Base-by-base conservation (phyloP, 176 grass and related monocot genomes). In the Oryza longistaminata region DNA sequence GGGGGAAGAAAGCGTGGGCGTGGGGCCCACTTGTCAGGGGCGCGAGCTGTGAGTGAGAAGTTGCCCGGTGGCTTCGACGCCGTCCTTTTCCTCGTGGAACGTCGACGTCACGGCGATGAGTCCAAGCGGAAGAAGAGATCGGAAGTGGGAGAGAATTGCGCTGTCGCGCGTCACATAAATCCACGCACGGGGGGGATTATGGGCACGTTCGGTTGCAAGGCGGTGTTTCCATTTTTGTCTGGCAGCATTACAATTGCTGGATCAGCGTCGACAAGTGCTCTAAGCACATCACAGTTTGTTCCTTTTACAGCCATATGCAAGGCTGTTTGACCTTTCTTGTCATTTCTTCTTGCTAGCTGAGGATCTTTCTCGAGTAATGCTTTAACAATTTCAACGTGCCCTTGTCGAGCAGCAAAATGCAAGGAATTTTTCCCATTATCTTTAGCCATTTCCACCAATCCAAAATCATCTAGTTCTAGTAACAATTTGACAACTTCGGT, bases 291-390 rank as follows among this genome's bases (percentile, higher is more conserved):
- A 45, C 93, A 94, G 66, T 82, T 94, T 82, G 93, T 94, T 87
- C 96, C 96, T 88, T 98, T 98, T 43, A 95, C 96, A 29, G 93
- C 96, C 96, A 98, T 94, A 86, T 98, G 96, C 69, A 98, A 80
- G 53, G 93, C 91, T 64, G 93, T 98, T 85, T 98, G 96, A 39
- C 93, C 96, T 86, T 98, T 98, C 80, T 91, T 95, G 21, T 98
- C 96, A 29, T 89, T 94, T 71, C 85, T 78, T 81, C 96, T 92
- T 34, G 96, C 93, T 74, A 98, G 85, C 79, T 95, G 96, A 52
- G 91, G 89, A 87, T 95, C 93, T 79, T 98, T 95, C 29, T 93
- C 91, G 14, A 98, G 93, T 85, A 98, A 78, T 33, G 81, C 67
- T 71, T 84, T 86, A 43, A 95, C 96, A 81, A 94, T 88, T 82